Evolutionary conservation across 2,329 filamentous ascomycete genomes (phyloP).

Genomic region (Talaromyces pinophilus): DNA sequence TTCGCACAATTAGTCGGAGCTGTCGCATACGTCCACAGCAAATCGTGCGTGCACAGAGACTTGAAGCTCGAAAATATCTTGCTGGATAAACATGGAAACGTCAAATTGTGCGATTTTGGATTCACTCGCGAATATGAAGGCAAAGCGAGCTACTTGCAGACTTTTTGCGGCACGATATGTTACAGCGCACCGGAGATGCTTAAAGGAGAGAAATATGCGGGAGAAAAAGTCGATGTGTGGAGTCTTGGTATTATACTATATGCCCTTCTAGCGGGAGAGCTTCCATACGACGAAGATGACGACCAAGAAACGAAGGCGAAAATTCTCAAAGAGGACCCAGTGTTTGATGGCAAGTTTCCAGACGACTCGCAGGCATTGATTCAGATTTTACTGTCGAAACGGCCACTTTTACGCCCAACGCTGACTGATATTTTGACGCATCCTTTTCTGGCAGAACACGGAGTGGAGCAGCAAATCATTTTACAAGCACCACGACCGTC

Average conservation of each 20-base stretch:
- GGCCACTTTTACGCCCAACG: constrained; percentile 77
- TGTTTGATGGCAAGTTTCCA: constrained; percentile 77
- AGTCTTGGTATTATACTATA: constrained; percentile 91
- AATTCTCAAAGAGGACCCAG: constrained; percentile 83
- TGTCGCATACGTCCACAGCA: constrained; percentile 90
- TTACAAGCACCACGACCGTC: constrained; percentile 77
- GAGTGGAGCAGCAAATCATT: constrained; percentile 84
- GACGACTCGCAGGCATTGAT: constrained; percentile 76
- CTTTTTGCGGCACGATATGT: constrained; percentile 95
- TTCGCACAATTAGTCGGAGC: constrained; percentile 95
- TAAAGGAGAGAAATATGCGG: constrained; percentile 95
- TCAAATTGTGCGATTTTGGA: constrained; percentile 96
- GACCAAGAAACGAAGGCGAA: constrained; percentile 81
- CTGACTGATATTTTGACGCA: constrained; percentile 84
- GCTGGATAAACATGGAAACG: constrained; percentile 93
- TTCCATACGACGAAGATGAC: constrained; percentile 96
- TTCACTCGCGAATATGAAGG: constrained; percentile 98
- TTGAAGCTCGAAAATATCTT: constrained; percentile 96
- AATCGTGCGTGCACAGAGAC: constrained; percentile 94
- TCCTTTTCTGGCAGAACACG: constrained; percentile 83
- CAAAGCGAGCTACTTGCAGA: constrained; percentile 90
- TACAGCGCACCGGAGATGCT: constrained; percentile 99
- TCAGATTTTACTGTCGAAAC: constrained; percentile 80
- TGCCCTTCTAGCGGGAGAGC: constrained; percentile 74
- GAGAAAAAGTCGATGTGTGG: constrained; percentile 98